Evolutionary conservation across 176 grass and related monocot species (phyloP), one percentile per base, ranked within the genome.

Genomic region (Triticum turgidum): DNA sequence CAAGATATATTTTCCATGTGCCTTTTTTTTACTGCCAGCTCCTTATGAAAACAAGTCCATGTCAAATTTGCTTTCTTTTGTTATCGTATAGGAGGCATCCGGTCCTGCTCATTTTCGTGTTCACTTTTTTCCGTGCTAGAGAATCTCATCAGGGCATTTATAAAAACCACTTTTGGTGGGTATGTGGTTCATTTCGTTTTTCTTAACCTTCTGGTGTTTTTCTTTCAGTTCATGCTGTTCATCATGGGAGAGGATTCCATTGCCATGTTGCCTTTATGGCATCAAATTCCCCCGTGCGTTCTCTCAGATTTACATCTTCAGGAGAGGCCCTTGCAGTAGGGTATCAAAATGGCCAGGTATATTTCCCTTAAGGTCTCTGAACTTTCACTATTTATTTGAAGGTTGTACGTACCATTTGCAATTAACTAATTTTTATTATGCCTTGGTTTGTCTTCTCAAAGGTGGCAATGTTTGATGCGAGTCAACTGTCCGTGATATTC

Each of bases 281-380:
- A 78, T 83, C 84, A 58, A 88, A 92, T 69, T 89, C 84, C 61
- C 79, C 88, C 17, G 83, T 95, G 71, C 61, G 12, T 77, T 90
- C 83, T 47, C 79, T 98, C 30, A 83, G 83, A 59, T 94, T 87
- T 79, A 82, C 74, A 66, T 84, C 82, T 89, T 89, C 86, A 39
- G 93, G 96, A 9, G 79, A 91, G 24, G 84, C 77, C 63, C 44
- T 95, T 89, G 88, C 75, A 61, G 86, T 89, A 66, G 93, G 96
- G 37, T 98, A 91, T 88, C 77, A 98, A 87, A 94, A 88, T 52
- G 96, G 96, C 77, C 96, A 98, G 93, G 96, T 98, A 94, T 77
- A 79, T 71, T 85, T 22, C 76, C 44, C 22, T 72, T 59, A 41
- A 83, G 63, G 67, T 87, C 82, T 71, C 49, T 82, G 58, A 63